These are phyloP conservation scores for Amylocystis lapponica DNA, from an alignment of 768 basidiomycete species.

Conservation along the genomic window DNA sequence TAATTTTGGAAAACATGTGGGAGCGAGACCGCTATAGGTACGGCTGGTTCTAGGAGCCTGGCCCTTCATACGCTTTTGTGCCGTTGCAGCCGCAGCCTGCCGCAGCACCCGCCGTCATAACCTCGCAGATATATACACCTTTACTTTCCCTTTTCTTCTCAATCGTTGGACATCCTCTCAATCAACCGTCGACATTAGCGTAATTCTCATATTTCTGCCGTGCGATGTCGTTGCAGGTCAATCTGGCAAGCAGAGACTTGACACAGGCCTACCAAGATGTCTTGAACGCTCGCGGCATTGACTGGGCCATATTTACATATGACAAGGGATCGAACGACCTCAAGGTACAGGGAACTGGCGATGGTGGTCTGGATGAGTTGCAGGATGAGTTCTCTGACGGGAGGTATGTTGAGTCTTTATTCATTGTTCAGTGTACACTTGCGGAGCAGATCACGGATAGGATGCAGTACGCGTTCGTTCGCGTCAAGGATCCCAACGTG, in stretches of 20 bases:
- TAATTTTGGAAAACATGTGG: too few relatives aligned
- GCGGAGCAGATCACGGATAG: conserved; percentile 35
- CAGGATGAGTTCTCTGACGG: conserved; percentile 96
- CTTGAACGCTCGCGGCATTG: conserved; percentile 56
- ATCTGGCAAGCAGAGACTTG: conserved; percentile 70
- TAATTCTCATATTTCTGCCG: background rate
- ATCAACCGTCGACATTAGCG: too few relatives aligned
- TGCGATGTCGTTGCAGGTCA: conserved; percentile 81
- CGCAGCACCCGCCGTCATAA: background rate
- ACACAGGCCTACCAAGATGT: conserved; percentile 71
- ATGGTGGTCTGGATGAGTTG: conserved; percentile 83
- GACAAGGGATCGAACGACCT: conserved; percentile 80
- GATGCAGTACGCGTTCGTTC: conserved; percentile 89
- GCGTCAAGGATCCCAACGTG: conserved; percentile 84
- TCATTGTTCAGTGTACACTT: background rate
- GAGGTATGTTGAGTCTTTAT: conserved; percentile 46
- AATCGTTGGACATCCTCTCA: background rate
- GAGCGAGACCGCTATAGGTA: too few relatives aligned
- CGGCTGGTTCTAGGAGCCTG: too few relatives aligned
- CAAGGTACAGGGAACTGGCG: conserved; percentile 81
- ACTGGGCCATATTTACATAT: conserved; percentile 80
- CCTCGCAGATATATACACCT: background rate
- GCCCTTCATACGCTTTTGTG: too few relatives aligned
- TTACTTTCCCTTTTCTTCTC: background rate
- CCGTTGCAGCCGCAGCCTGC: background rate